Conservation (phyloP, 768 basidiomycete genomes). For the Cubamyces lactineus region DNA sequence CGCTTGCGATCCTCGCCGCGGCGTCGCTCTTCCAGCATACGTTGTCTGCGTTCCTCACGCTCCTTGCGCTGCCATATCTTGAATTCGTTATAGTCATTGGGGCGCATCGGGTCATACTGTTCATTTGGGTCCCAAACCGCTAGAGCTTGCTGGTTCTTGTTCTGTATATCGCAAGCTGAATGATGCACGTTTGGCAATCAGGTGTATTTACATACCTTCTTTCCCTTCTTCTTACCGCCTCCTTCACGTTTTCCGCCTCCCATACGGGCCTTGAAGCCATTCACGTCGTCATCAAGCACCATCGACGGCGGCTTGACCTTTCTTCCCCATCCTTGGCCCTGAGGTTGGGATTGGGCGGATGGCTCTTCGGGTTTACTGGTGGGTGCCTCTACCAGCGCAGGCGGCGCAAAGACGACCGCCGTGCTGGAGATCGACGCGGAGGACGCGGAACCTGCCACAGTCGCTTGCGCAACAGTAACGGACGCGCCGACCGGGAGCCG, state of each 20-base stretch:
- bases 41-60: conserved; percentile 71
- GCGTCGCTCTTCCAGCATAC: conserved; percentile 43
- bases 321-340: conserved; percentile 76
- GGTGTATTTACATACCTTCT: conserved; percentile 52
- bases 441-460: conserved; percentile 21
- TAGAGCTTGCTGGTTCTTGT: conserved; percentile 57
- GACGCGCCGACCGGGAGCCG: conserved; percentile 68
- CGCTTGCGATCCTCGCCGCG: conserved; percentile 57
- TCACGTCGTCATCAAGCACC: conserved; percentile 87
- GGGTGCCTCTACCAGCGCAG: conserved; percentile 50
- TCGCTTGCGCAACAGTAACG: conserved; percentile 40
- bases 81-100: conserved; percentile 90
- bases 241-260: conserved; percentile 57
- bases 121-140: conserved; percentile 79
- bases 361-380: conserved; percentile 35
- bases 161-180: conserved; percentile 43
- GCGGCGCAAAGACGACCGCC: conserved; percentile 74
- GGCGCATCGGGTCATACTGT: conserved; percentile 78
- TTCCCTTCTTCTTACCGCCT: conserved; percentile 49
- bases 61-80: conserved; percentile 80
- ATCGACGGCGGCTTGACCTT: conserved; percentile 91
- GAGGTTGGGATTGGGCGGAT: conserved; percentile 40
- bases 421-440: conserved; percentile 49
- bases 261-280: conserved; percentile 70
- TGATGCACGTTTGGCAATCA: background rate